phyloP scores from a whole-genome alignment of 2,329 filamentous ascomycete species.

The Xylaria sp. region DNA sequence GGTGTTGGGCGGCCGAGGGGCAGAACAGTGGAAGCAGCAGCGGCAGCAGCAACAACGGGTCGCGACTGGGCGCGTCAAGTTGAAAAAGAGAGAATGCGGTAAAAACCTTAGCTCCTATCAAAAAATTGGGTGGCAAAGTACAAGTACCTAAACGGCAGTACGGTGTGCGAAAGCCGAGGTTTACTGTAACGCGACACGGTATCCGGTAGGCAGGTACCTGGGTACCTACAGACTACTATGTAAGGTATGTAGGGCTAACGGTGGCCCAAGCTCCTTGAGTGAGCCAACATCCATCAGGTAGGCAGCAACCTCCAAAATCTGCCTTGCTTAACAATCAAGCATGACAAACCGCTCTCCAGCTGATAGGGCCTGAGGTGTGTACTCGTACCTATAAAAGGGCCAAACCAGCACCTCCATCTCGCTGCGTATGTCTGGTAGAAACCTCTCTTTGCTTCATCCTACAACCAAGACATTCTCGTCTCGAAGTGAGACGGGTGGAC shows the following conservation, averaged over 20 bases:
- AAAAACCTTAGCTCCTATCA: too few species aligned
- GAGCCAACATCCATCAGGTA: conserved; percentile 6
- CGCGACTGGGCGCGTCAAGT: not conserved
- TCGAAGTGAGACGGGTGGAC: not conserved
- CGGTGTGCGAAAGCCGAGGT: not conserved
- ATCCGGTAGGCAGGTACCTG: not conserved
- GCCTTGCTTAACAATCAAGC: conserved; percentile 37
- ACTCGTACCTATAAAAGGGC: not conserved
- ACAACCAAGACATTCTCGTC: not conserved
- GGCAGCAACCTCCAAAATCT: conserved; percentile 28
- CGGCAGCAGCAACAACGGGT: not conserved
- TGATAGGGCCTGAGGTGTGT: not conserved
- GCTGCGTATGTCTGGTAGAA: conserved; percentile 4
- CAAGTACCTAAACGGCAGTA: not conserved
- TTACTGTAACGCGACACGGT: not conserved
- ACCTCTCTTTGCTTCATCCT: not conserved
- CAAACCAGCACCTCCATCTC: conserved; percentile 3
- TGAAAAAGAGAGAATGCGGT: not conserved
- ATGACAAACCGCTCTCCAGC: not conserved
- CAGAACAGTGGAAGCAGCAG: not conserved
- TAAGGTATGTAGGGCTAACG: too few species aligned
- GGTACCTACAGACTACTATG: too few species aligned
- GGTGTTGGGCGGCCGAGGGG: not conserved
- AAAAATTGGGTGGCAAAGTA: not conserved
- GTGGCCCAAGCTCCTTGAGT: not conserved